Evolutionary conservation across 2,329 filamentous ascomycete genomes (phyloP), one percentile per base, ranked within the genome.

Genomic region (Verticillium dahliae): DNA sequence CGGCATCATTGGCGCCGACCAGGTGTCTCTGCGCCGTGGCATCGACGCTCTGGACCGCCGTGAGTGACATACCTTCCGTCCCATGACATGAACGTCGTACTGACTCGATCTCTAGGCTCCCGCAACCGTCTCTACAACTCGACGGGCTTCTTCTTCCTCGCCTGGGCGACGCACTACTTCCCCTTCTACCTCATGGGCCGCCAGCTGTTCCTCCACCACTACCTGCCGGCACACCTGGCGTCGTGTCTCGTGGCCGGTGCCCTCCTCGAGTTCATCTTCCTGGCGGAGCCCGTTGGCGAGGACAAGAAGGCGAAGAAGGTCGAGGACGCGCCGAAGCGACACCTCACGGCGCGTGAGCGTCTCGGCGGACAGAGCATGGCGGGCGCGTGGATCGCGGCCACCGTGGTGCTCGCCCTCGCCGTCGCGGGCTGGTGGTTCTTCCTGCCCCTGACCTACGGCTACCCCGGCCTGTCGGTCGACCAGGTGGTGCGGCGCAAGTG

Each of bases 151-250:
- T 96, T 99, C 81, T 98, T 97, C 86, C 85, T 99, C 62, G 92
- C 92, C 61, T 99, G 95, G 95, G 92, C 91, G 14, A 94, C 92
- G 2, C 95, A 99, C 75, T 99, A 97, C 81, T 87, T 97, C 75
- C 94, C 94, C 59, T 99, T 99, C 82, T 99, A 88, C 80, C 86
- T 97, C 66, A 99, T 99, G 94, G 94, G 94, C 62, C 92, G 94
- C 69, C 94, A 99, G 75, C 88, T 97, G 66, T 99, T 99, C 87
- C 78, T 99, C 68, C 95, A 99, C 76, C 95, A 99, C 77, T 99
- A 99, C 73, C 85, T 99, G 3, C 95, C 95, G 0, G 92, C 95
- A 1, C 95, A 99, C 72, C 83, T 99, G 11, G 94, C 95, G 1
- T 97, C 92, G 6, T 87, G 87, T 34, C 84, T 99, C 41, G 93